phyloP scores from a whole-genome alignment of 305 asterid genomes.

The Fraxinus angustifolia region DNA sequence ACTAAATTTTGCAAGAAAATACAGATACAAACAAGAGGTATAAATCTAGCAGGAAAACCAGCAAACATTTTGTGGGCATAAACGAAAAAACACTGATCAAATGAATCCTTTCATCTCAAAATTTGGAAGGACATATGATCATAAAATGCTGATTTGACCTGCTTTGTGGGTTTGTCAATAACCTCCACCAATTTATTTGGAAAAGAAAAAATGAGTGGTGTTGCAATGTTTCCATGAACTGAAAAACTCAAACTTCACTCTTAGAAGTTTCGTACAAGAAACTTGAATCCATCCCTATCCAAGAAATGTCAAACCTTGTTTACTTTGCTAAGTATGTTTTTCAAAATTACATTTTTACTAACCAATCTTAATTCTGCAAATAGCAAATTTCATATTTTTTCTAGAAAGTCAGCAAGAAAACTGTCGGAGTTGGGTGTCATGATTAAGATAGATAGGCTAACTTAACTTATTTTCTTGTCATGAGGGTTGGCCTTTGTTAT shows the following conservation, averaged over 20 bases:
- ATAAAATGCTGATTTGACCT: background rate
- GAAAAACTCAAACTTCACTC: background rate
- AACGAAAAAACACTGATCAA: background rate
- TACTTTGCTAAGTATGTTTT: too few species aligned
- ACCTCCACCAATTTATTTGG: background rate
- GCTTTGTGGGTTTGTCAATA: background rate
- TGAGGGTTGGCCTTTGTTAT: background rate
- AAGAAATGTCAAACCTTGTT: background rate
- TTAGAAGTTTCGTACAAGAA: constrained; percentile 16
- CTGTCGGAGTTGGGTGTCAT: background rate
- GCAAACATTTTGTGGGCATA: constrained; percentile 25
- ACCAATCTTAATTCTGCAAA: background rate
- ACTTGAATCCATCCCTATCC: background rate
- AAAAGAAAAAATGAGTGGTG: background rate
- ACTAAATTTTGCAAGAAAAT: constrained; percentile 19
- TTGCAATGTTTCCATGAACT: background rate
- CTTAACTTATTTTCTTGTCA: background rate
- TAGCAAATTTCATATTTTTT: background rate
- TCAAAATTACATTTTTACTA: background rate
- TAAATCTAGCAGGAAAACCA: background rate
- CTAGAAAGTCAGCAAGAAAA: background rate
- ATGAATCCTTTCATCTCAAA: background rate
- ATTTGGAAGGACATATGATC: background rate
- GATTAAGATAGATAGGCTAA: background rate
- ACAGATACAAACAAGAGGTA: background rate